Base-by-base conservation (phyloP, 495 filamentous ascomycete genomes). In the Hamigera avellanea region DNA sequence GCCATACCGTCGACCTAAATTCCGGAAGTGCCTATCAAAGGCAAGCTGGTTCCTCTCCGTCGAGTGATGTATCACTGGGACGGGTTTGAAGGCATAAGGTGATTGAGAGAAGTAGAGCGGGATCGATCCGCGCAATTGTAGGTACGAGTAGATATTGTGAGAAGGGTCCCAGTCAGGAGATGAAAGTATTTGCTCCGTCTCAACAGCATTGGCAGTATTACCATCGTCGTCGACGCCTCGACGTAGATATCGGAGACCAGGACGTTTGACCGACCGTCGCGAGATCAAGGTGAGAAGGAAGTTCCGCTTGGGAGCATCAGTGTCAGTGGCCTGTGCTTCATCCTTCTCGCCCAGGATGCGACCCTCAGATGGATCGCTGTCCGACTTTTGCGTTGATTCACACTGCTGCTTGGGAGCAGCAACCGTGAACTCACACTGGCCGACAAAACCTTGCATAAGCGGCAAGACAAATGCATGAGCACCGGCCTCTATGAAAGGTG, bases 401-500 rank as follows among this genome's bases (percentile, higher is more conserved):
- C 45, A 33, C 14, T 34, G 25, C 26, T 51, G 39, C 12, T 46
- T 47, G 6, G 54, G 39, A n/a, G 44, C 48, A n/a, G 60, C 72
- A 5, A 86, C 68, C 13, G 73, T 68, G 50, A 98, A 95, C 13
- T 77, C 70, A 48, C 75, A 64, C 55, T 98, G 91, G 2, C 88
- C 87, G 14, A 98, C 83, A 48, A 95, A 98, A 4, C 91, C 91
- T 63, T 95, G 89, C 60, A 95, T 82, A 8, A 98, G 46, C 0
- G 91, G 91, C 34, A 98, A 51, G 7, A 85, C 69, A 43, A 91
- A 73, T 2, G 61, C 62, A 48, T 69, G 61, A 6, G 56, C 53
- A 1, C 80, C 78, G 23, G 68, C 66, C 9, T 81, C 69, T 35
- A 84, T 78, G 39, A 98, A 88, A 2, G 78, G 78, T 30, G 70